Conservation (phyloP, 2,329 filamentous ascomycete genomes). For the Teratosphaeria pseudoeucalypti region DNA sequence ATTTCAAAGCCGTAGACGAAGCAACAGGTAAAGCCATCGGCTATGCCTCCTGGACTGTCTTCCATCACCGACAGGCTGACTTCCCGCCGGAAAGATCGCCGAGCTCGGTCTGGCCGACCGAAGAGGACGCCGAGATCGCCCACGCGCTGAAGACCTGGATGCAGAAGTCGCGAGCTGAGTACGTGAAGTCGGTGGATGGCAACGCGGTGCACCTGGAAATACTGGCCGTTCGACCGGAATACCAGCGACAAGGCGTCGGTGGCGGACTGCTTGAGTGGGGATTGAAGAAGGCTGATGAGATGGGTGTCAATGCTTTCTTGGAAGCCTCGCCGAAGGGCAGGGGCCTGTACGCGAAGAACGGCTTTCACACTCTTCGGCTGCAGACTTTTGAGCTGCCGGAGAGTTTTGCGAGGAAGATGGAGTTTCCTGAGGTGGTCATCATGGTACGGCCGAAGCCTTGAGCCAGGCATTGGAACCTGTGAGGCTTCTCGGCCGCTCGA, state of each 20-base stretch:
- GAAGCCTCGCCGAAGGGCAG: conserved; percentile 27
- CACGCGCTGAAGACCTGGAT: neutral
- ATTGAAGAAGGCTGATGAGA: conserved; percentile 27
- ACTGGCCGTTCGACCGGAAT: conserved; percentile 26
- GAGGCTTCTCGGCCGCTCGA: neutral
- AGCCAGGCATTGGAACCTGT: neutral
- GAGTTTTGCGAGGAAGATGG: neutral
- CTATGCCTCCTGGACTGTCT: neutral
- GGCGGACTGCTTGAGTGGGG: conserved; percentile 29
- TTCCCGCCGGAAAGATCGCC: neutral
- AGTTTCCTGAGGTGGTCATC: neutral
- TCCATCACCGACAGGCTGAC: neutral
- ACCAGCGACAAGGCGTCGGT: conserved; percentile 30
- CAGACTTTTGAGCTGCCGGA: conserved; percentile 10
- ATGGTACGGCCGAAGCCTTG: neutral
- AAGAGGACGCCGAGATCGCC: neutral
- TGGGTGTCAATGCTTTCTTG: conserved; percentile 27
- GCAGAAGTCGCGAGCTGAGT: neutral
- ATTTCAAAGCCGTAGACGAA: neutral
- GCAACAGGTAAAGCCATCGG: neutral
- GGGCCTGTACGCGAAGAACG: conserved; percentile 29
- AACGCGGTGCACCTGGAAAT: conserved; percentile 20
- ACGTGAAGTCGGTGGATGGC: neutral
- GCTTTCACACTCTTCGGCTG: conserved; percentile 17
- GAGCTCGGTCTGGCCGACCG: neutral